phyloP scores from a whole-genome alignment of 257 asterid species.

The Plantago elongata region DNA sequence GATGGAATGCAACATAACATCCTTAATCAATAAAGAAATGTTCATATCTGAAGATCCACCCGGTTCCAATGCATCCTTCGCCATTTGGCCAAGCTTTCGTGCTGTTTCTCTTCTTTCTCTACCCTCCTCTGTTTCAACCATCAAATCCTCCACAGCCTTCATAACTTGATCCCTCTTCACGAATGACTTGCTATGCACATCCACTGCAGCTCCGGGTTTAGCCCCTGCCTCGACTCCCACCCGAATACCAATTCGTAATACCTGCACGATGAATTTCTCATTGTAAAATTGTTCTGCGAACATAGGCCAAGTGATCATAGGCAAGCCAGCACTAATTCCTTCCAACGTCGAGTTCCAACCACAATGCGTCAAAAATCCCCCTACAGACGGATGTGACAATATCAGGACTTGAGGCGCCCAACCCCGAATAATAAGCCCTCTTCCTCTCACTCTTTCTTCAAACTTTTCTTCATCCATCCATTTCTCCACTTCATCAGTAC shows the following conservation, averaged over 20 bases:
- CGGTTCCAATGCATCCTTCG: constrained; percentile 25
- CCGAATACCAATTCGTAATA: constrained; percentile 25
- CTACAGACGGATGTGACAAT: constrained; percentile 25
- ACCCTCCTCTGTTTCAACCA: constrained; percentile 29
- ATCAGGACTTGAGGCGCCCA: constrained; percentile 47
- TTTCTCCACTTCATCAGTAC: constrained; percentile 18
- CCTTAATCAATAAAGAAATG: constrained; percentile 27
- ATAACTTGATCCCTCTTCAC: constrained; percentile 26
- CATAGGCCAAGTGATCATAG: constrained; percentile 35
- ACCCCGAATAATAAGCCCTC: constrained; percentile 32
- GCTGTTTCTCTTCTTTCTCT: constrained; percentile 33
- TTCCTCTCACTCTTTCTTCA: constrained; percentile 23
- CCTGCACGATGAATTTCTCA: constrained; percentile 27
- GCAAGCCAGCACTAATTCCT: constrained; percentile 25
- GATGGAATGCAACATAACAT: constrained; percentile 16
- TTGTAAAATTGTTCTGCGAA: constrained; percentile 34
- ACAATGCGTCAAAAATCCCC: constrained; percentile 35
- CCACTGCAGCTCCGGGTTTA: constrained; percentile 3
- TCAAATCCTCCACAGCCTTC: constrained; percentile 15
- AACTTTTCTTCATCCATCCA: constrained; percentile 23
- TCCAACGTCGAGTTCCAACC: constrained; percentile 37
- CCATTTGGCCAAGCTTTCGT: constrained; percentile 25
- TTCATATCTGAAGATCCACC: constrained; percentile 37
- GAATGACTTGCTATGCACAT: constrained; percentile 2
- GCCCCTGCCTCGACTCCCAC: constrained; percentile 22